Evolutionary conservation across 176 grass and related monocot genomes (phyloP).

Genomic region (Elaeis guineensis): DNA sequence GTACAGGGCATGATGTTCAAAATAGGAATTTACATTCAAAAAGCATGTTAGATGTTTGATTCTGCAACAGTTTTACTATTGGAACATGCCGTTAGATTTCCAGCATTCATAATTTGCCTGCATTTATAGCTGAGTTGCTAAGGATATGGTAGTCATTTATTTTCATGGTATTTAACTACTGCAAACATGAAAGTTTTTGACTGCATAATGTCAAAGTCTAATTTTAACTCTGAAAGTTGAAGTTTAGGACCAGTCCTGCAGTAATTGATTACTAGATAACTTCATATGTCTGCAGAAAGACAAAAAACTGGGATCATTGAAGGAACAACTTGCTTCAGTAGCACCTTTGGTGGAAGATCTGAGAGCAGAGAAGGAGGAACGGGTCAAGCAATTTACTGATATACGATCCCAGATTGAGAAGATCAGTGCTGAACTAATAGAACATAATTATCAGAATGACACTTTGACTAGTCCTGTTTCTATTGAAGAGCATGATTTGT

Average conservation of each 20-base stretch:
- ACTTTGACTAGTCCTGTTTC: neutral
- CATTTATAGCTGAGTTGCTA: too few relatives aligned
- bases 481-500: slow-evolving; percentile 67
- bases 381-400: slow-evolving; percentile 55
- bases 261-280: slow-evolving; percentile 10
- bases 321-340: slow-evolving; percentile 59
- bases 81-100: too few relatives aligned
- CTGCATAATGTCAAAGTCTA: too few relatives aligned
- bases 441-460: slow-evolving; percentile 21
- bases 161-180: too few relatives aligned
- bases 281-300: slow-evolving; percentile 49
- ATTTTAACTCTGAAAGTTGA: too few relatives aligned
- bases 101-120: too few relatives aligned
- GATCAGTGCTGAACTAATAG: slow-evolving; percentile 57
- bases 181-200: too few relatives aligned
- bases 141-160: too few relatives aligned
- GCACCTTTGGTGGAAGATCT: slow-evolving; percentile 54
- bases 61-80: too few relatives aligned
- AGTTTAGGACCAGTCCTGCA: neutral
- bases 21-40: too few relatives aligned
- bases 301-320: slow-evolving; percentile 45
- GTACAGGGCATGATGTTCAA: too few relatives aligned
- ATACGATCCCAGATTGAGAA: slow-evolving; percentile 68
- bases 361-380: slow-evolving; percentile 68
- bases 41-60: too few relatives aligned